Evolutionary conservation across 78 protist genomes (phyloP).

Genomic region (Trichosphaerium sp.): DNA sequence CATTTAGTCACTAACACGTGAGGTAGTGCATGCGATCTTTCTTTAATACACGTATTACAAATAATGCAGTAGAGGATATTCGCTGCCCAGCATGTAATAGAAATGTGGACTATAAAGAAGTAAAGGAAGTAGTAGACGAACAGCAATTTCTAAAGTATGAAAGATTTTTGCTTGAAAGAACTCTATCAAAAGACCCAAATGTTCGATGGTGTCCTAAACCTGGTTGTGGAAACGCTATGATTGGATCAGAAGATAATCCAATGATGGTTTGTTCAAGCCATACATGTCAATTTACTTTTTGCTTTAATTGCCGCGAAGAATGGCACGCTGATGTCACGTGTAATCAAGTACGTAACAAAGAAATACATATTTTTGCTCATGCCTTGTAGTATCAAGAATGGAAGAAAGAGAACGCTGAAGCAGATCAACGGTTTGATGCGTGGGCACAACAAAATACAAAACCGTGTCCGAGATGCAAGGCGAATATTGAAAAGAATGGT

Average conservation of each 20-base stretch:
- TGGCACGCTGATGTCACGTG: slow-evolving; percentile 12
- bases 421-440: not conserved
- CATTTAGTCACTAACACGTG: too few species aligned
- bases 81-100: not conserved
- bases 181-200: not conserved
- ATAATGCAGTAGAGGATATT: slow-evolving; percentile 1
- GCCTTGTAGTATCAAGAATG: slow-evolving; percentile 1
- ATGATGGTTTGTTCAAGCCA: not conserved
- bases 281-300: not conserved
- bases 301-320: slow-evolving; percentile 3
- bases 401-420: not conserved
- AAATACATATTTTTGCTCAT: too few species aligned
- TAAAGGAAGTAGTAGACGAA: not conserved
- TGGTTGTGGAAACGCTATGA: not conserved
- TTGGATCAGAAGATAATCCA: not conserved
- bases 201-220: slow-evolving; percentile 5
- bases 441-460: not conserved
- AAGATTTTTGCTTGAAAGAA: not conserved
- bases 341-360: too few species aligned
- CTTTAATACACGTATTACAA: not conserved
- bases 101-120: not conserved
- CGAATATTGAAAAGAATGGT: not conserved
- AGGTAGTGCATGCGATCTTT: not conserved
- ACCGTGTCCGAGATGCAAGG: not conserved
- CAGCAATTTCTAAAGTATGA: too few species aligned